These are phyloP conservation scores for Lachnellula suecica DNA, from an alignment of 2,329 filamentous ascomycete genomes.

Conservation along the genomic window DNA sequence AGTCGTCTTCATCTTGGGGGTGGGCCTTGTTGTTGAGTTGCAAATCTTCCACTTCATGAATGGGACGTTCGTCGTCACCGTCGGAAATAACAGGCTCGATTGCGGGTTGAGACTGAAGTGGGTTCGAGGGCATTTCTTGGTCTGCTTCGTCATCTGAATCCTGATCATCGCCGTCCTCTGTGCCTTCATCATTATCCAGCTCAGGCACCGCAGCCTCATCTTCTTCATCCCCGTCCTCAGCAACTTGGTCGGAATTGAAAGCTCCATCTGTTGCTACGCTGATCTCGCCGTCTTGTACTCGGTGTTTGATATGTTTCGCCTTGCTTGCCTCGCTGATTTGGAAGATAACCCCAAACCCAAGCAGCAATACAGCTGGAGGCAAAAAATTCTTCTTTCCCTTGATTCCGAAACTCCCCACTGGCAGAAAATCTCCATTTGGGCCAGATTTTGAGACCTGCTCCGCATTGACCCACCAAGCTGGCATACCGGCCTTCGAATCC, in stretches of 20 bases:
- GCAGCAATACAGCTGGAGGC: constrained; percentile 79
- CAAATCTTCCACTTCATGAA: constrained; percentile 24
- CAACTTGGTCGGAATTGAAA: background rate
- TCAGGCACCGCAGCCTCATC: background rate
- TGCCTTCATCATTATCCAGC: constrained; percentile 16
- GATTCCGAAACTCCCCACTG: constrained; percentile 76
- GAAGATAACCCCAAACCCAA: constrained; percentile 88
- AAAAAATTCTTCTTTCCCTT: constrained; percentile 88
- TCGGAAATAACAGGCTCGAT: constrained; percentile 19
- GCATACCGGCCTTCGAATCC: constrained; percentile 96
- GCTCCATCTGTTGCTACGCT: background rate
- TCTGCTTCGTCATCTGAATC: constrained; percentile 29
- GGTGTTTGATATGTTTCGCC: constrained; percentile 74
- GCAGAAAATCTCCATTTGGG: constrained; percentile 75
- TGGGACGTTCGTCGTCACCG: constrained; percentile 21
- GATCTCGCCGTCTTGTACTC: constrained; percentile 44
- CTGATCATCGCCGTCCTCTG: constrained; percentile 18
- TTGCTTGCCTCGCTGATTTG: constrained; percentile 87
- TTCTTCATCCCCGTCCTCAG: background rate
- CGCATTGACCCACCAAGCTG: constrained; percentile 91
- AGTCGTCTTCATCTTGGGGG: constrained; percentile 33
- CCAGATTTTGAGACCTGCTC: constrained; percentile 89
- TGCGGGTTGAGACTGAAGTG: constrained; percentile 17
- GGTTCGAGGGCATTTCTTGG: constrained; percentile 22
- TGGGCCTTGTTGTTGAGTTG: constrained; percentile 17